phyloP scores from a whole-genome alignment of 2,329 filamentous ascomycete genomes.

The Beauveria sp. region DNA sequence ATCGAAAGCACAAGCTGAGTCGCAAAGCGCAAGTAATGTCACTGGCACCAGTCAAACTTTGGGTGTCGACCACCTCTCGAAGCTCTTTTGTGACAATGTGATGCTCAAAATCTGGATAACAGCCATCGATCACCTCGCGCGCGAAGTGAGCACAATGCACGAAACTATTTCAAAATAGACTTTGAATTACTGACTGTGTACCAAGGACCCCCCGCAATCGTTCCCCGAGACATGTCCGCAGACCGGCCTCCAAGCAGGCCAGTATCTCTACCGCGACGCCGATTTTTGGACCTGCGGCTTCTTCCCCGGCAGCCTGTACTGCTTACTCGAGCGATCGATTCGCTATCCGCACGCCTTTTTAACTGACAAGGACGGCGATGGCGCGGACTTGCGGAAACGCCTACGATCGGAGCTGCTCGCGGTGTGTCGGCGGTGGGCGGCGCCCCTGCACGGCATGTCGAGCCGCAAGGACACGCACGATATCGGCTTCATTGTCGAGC shows the following conservation, averaged over 20 bases:
- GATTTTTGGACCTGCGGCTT: constrained; percentile 37
- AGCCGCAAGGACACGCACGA: constrained; percentile 44
- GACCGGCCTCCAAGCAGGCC: constrained; percentile 18
- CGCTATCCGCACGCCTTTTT: constrained; percentile 21
- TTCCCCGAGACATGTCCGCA: constrained; percentile 28
- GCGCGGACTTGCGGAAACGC: not conserved
- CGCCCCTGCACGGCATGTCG: constrained; percentile 29
- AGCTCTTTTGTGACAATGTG: not conserved
- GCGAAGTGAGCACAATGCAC: not conserved
- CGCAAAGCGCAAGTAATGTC: not conserved
- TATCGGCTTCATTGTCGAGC: constrained; percentile 46
- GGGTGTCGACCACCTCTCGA: not conserved
- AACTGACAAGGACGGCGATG: not conserved
- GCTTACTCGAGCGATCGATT: constrained; percentile 26
- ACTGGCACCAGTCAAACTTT: not conserved
- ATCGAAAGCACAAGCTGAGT: not conserved
- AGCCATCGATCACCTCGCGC: constrained; percentile 6
- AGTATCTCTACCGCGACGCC: constrained; percentile 22
- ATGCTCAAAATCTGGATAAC: constrained; percentile 13
- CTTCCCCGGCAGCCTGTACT: constrained; percentile 31
- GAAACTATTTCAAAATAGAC: not conserved
- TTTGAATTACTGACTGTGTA: not conserved
- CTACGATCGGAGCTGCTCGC: constrained; percentile 14
- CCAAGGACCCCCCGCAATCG: constrained; percentile 2
- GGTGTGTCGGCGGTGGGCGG: constrained; percentile 24